Conservation (phyloP, 768 basidiomycete genomes). For the Lactifluus volemus region DNA sequence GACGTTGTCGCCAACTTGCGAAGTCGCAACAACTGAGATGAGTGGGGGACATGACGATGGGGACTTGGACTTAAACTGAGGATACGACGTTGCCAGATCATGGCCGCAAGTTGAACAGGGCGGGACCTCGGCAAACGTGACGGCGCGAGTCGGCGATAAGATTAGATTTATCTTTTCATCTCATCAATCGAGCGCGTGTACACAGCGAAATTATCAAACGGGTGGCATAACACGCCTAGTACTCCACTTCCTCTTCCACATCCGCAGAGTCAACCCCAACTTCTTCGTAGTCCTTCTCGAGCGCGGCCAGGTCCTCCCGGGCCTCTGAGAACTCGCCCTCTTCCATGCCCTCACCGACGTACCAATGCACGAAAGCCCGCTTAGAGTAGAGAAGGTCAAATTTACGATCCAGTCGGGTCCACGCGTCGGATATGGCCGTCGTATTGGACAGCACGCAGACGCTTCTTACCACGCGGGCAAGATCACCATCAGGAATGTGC, state of each 20-base stretch:
- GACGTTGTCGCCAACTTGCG: constrained; percentile 3
- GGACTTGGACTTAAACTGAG: not conserved
- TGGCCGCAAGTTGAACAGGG: not conserved
- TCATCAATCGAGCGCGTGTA: not conserved
- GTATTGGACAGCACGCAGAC: constrained; percentile 77
- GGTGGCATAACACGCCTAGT: constrained; percentile 24
- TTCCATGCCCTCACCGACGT: constrained; percentile 75
- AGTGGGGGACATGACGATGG: not conserved
- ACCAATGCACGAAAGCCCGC: constrained; percentile 48
- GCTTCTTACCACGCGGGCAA: constrained; percentile 64
- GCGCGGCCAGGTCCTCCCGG: constrained; percentile 94
- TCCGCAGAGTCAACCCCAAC: constrained; percentile 50
- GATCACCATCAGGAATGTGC: constrained; percentile 65
- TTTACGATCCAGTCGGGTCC: constrained; percentile 71
- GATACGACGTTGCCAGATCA: not conserved
- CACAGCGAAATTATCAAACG: no score
- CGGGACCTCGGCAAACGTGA: no score
- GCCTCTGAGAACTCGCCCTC: constrained; percentile 99
- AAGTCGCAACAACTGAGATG: not conserved
- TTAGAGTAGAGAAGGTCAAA: constrained; percentile 72
- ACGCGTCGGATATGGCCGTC: constrained; percentile 63
- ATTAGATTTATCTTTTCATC: no score
- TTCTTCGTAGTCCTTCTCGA: constrained; percentile 95
- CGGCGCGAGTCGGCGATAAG: no score
- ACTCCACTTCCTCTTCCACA: constrained; percentile 42